phyloP scores from a whole-genome alignment of 1,284 basidiomycete genomes.

The Ganoderma boninense region DNA sequence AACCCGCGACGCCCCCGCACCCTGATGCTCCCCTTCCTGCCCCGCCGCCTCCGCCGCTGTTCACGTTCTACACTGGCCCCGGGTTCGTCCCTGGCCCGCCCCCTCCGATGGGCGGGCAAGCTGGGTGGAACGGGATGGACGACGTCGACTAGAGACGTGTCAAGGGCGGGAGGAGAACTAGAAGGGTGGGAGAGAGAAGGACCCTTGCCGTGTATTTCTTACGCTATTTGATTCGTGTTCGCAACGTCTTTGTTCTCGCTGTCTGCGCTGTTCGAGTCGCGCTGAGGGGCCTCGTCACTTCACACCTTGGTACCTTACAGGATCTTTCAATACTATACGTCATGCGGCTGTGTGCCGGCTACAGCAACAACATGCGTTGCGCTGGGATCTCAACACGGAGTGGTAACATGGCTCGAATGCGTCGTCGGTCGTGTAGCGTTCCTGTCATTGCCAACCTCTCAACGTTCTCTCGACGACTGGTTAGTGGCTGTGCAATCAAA shows the following conservation, averaged over 20 bases:
- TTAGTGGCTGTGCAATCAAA: too few relatives aligned
- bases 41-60: slow-evolving; percentile 16
- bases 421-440: too few relatives aligned
- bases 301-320: too few relatives aligned
- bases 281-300: too few relatives aligned
- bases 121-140: slow-evolving; percentile 31
- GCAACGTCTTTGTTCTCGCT: background rate
- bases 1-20: slow-evolving; percentile 14
- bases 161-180: background rate
- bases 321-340: too few relatives aligned
- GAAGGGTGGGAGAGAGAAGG: background rate
- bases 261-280: too few relatives aligned
- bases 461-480: too few relatives aligned
- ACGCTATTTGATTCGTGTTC: background rate
- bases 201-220: background rate
- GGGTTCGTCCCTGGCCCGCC: background rate
- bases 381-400: too few relatives aligned
- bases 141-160: slow-evolving; percentile 29
- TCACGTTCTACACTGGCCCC: slow-evolving; percentile 25
- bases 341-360: too few relatives aligned
- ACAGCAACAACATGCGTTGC: too few relatives aligned
- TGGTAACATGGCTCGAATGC: too few relatives aligned
- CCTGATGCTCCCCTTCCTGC: slow-evolving; percentile 7
- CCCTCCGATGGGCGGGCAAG: background rate
- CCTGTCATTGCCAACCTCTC: too few relatives aligned